Base-by-base conservation (phyloP, 2,329 filamentous ascomycete species). In the Fusarium pseudoanthophilum region DNA sequence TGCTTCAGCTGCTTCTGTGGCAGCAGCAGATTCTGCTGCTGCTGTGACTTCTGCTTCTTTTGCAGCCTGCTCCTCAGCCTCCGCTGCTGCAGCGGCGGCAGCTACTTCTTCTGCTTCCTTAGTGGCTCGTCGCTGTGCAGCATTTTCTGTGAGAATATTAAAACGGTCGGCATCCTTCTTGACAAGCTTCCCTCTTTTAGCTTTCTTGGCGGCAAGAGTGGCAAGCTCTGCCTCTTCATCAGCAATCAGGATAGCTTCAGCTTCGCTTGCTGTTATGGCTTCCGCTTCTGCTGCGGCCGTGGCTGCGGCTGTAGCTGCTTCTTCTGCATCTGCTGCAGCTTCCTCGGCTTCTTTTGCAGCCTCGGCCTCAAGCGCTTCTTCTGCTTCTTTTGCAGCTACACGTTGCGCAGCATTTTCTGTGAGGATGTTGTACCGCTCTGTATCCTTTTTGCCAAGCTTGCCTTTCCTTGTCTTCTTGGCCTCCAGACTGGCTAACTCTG, bases 31-130 rank as follows among this genome's bases (percentile, higher is more conserved):
- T 14, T 32, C 32, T 32, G 32, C 32, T 32, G 32, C 34, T 51
- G 75, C 76, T 24, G 75, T 73, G 24, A 75, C 79, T 59, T 80
- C 77, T 18, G 75, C 77, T 26, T 79, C 81, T 32, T 72, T 77
- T 45, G 51, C 65, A 57, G 61, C 69, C 49, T 67, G 61, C 39
- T 67, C 72, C 30, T 69, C 68, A 15, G 46, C 75, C 48, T 61
- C 62, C 11, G 69, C 57, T 5, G 57, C 32, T 37, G 76, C 39
- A 1, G 71, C 69, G 1, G 52, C 51, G 7, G 78, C 60, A 7
- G 78, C 79, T 11, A 76, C 75, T 42, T 77, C 72, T 37, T 78
- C 77, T 15, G 78, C 71, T 24, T 72, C 67, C 34, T 46, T 67
- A 11, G 65, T 71, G 52, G 76, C 76, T 24, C 73, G 66, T 66